phyloP scores from a whole-genome alignment of 1,139 yeast genomes.

The Sugiyamaella grinbergsii region DNA sequence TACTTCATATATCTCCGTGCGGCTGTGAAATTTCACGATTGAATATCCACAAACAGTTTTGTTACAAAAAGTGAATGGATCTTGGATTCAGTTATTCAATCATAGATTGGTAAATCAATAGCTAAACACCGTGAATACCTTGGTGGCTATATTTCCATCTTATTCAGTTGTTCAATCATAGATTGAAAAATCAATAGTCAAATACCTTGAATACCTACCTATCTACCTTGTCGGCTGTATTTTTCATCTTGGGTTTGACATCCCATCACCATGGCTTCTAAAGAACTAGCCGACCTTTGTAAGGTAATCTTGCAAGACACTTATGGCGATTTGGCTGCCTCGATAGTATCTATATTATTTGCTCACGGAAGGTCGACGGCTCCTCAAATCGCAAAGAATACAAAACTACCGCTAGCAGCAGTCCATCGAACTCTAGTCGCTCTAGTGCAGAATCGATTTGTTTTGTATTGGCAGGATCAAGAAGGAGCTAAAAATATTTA shows the following conservation, averaged over 20 bases:
- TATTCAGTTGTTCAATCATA: no score
- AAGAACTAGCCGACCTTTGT: slow-evolving; percentile 42
- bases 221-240: no score
- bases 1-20: neutral
- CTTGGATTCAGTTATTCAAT: no score
- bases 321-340: slow-evolving; percentile 44
- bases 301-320: slow-evolving; percentile 40
- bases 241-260: neutral
- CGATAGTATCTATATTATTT: slow-evolving; percentile 40
- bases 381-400: slow-evolving; percentile 36
- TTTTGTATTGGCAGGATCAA: slow-evolving; percentile 46
- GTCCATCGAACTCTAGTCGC: slow-evolving; percentile 45
- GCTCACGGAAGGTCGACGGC: slow-evolving; percentile 44
- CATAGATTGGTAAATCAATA: no score
- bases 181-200: neutral
- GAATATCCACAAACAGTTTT: neutral
- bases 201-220: no score
- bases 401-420: slow-evolving; percentile 38
- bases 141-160: no score
- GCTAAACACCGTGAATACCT: no score
- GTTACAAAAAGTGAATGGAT: no score
- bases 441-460: slow-evolving; percentile 46
- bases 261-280: slow-evolving; percentile 35
- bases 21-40: slow-evolving; percentile 14
- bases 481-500: slow-evolving; percentile 46